Conservation (phyloP, 768 basidiomycete genomes). For the Leccinum arenicola region DNA sequence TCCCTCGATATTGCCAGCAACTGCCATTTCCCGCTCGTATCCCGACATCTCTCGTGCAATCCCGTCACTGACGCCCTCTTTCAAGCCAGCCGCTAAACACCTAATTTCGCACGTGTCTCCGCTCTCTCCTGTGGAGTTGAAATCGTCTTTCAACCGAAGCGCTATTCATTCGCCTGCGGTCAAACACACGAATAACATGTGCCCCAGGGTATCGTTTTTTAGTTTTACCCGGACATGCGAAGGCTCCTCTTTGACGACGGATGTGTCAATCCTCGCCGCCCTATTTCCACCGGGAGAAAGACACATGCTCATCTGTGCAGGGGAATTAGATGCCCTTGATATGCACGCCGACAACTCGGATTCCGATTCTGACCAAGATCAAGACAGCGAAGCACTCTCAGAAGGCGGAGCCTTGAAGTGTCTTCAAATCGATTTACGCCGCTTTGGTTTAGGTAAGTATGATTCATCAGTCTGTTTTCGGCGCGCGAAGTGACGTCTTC, state of each 20-base stretch:
- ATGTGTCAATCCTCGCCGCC: conserved; percentile 60
- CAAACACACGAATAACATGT: conserved; percentile 11
- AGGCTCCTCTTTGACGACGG: conserved; percentile 74
- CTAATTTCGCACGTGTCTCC: conserved; percentile 33
- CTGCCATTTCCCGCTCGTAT: conserved; percentile 40
- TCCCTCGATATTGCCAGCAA: conserved; percentile 33
- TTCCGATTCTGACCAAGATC: conserved; percentile 39
- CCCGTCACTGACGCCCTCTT: conserved; percentile 29
- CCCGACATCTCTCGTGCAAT: conserved; percentile 37
- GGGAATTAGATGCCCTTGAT: conserved; percentile 62
- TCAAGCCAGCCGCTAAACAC: conserved; percentile 39
- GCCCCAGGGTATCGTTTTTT: conserved; percentile 61
- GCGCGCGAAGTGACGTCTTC: conserved; percentile 4
- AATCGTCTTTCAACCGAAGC: conserved; percentile 7
- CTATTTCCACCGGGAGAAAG: conserved; percentile 71
- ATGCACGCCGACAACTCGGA: conserved; percentile 30
- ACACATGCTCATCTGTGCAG: conserved; percentile 72
- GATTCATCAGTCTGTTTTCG: neutral
- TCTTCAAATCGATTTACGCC: conserved; percentile 71
- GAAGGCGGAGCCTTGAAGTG: conserved; percentile 53
- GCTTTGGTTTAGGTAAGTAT: conserved; percentile 64
- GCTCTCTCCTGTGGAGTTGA: conserved; percentile 26
- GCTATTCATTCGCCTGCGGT: conserved; percentile 11
- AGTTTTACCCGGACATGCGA: conserved; percentile 76
- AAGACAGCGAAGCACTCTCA: conserved; percentile 30